Percentiles rank a stretch among this genome's conserved stretches.
phyloP scores from a whole-genome alignment of 1,284 basidiomycete genomes.

The Anthracocystis walkeri region DNA sequence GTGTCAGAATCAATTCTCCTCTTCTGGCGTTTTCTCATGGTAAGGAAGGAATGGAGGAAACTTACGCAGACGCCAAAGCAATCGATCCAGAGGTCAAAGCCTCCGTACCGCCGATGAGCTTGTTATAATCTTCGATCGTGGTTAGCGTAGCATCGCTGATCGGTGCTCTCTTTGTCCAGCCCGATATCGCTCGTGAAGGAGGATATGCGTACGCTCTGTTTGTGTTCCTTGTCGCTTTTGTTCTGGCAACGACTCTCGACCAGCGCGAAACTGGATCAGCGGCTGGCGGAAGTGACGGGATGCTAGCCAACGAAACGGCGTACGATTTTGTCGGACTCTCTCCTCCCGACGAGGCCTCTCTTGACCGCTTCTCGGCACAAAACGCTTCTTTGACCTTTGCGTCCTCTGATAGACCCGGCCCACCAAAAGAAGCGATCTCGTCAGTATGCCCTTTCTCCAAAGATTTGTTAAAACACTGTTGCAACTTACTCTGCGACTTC shows the following conservation, averaged over 20 bases:
- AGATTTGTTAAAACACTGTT: not conserved
- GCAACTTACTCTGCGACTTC: conserved; percentile 24
- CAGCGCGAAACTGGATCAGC: no score
- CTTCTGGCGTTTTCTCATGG: not conserved
- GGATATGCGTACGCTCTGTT: not conserved
- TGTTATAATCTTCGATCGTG: conserved; percentile 45
- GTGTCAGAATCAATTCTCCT: not conserved
- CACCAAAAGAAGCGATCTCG: not conserved
- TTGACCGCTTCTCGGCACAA: conserved; percentile 8
- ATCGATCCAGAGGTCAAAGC: conserved; percentile 15
- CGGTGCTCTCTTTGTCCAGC: conserved; percentile 16
- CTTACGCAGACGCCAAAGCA: conserved; percentile 37
- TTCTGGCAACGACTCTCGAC: not conserved
- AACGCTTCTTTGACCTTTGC: conserved; percentile 6
- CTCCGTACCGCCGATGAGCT: conserved; percentile 41
- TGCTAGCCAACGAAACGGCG: not conserved
- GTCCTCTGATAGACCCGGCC: conserved; percentile 10
- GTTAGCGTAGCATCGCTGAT: conserved; percentile 27
- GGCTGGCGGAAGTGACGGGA: not conserved
- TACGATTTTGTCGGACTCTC: not conserved
- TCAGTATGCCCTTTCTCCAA: not conserved
- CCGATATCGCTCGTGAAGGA: not conserved
- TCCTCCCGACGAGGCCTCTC: not conserved
- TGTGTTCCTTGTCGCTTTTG: not conserved
- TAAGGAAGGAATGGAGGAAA: not conserved